A percentile compares a stretch with the other conserved stretches of the same genome.
These are phyloP conservation scores for Backusella mclennaniae DNA, from an alignment of 192 early-diverging fungal genomes.

Conservation along the genomic window DNA sequence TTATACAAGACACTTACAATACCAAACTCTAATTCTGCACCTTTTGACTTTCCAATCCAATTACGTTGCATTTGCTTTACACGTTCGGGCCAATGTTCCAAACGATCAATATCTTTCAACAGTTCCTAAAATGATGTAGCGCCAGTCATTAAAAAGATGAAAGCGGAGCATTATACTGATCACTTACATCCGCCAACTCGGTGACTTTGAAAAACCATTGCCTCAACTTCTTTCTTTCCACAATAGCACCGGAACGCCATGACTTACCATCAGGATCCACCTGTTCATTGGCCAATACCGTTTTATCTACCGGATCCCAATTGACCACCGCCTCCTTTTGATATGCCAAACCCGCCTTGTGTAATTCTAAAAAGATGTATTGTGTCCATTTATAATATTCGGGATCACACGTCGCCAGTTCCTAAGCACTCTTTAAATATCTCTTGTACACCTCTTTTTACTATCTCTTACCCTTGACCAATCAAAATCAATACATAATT, in stretches of 20 bases:
- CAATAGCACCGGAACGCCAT: slow-evolving; percentile 89
- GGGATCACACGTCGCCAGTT: slow-evolving; percentile 84
- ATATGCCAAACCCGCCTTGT: slow-evolving; percentile 78
- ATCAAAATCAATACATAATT: slow-evolving; percentile 82
- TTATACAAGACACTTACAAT: slow-evolving; percentile 28
- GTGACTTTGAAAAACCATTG: slow-evolving; percentile 97
- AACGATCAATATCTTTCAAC: slow-evolving; percentile 67
- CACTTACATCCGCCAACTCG: slow-evolving; percentile 68
- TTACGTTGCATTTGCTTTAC: slow-evolving; percentile 88
- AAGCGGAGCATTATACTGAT: neutral
- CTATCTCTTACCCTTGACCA: slow-evolving; percentile 69
- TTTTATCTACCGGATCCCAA: slow-evolving; percentile 97
- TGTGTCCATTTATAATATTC: slow-evolving; percentile 96
- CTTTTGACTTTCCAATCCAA: slow-evolving; percentile 91
- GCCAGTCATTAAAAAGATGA: too few relatives aligned
- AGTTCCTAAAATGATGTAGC: slow-evolving; percentile 43
- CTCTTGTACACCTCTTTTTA: too few relatives aligned
- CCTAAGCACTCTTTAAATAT: slow-evolving; percentile 38
- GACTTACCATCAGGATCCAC: slow-evolving; percentile 84
- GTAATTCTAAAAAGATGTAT: slow-evolving; percentile 77
- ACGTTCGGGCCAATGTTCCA: slow-evolving; percentile 84
- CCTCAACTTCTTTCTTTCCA: slow-evolving; percentile 78
- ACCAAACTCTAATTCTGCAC: slow-evolving; percentile 69
- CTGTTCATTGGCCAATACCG: slow-evolving; percentile 95
- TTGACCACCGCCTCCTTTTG: slow-evolving; percentile 90